A percentile compares a stretch with the other conserved stretches of the same genome.
These are phyloP conservation scores for Chlorella sp. DNA, from an alignment of 139 green algal species.

Conservation along the genomic window DNA sequence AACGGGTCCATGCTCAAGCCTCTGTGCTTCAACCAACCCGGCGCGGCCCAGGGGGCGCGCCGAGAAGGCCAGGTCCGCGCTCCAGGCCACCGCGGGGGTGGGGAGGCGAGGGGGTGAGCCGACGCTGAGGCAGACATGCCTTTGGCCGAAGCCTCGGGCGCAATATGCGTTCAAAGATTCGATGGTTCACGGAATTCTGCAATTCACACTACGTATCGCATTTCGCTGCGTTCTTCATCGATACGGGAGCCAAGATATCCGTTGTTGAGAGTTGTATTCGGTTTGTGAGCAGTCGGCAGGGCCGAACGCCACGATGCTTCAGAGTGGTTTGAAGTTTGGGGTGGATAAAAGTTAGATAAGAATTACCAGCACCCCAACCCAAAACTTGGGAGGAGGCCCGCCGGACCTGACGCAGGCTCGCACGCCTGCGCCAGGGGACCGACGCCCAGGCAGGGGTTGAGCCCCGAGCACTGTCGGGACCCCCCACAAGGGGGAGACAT, in stretches of 20 bases:
- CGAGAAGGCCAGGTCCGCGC: too few relatives aligned
- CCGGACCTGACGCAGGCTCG: neutral
- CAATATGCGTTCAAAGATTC: constrained; percentile 94
- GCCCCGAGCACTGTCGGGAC: too few relatives aligned
- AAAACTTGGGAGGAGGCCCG: neutral
- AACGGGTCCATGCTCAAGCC: too few relatives aligned
- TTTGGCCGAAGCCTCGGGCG: constrained; percentile 80
- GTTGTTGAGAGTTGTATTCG: constrained; percentile 87
- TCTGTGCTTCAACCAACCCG: too few relatives aligned
- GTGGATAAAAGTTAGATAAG: constrained; percentile 20
- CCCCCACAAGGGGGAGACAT: constrained; percentile 5
- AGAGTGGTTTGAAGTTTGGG: constrained; percentile 32
- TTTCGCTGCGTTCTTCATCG: constrained; percentile 96
- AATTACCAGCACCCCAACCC: neutral
- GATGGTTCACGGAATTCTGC: constrained; percentile 92
- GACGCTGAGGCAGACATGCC: constrained; percentile 90
- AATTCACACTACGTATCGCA: constrained; percentile 96
- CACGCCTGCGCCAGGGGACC: too few relatives aligned
- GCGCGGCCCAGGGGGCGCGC: too few relatives aligned
- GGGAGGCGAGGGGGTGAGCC: constrained; percentile 54
- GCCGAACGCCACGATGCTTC: constrained; percentile 21
- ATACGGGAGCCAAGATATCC: constrained; percentile 87
- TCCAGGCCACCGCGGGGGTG: too few relatives aligned
- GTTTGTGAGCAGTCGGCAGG: constrained; percentile 26
- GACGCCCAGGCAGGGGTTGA: neutral